Conservation (phyloP, 441 rosid genomes). For the Populus hybrid region DNA sequence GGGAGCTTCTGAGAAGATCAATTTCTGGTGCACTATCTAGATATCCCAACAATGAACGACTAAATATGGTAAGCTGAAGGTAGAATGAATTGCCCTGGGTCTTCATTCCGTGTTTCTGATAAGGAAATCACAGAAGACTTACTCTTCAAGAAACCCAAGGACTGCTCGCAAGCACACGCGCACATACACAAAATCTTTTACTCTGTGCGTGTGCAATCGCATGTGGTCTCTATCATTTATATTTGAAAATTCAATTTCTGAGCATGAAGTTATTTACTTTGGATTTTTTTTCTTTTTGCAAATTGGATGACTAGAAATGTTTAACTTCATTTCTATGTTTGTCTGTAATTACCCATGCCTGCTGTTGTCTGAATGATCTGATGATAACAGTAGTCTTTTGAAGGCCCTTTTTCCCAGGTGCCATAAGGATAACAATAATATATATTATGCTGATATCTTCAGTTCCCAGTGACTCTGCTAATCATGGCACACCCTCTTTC, state of each 20-base stretch:
- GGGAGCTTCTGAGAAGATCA: constrained; percentile 92
- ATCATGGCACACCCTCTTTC: neutral
- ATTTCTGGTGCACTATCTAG: constrained; percentile 73
- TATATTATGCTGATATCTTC: neutral
- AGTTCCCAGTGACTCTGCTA: neutral
- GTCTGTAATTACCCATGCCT: neutral
- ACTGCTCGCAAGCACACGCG: neutral
- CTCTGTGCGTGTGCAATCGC: neutral
- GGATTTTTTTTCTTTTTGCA: neutral
- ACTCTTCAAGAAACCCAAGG: neutral
- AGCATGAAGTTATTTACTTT: neutral
- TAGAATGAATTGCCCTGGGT: neutral
- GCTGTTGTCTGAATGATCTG: neutral
- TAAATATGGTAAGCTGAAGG: constrained; percentile 58
- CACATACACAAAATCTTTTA: neutral
- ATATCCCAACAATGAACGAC: constrained; percentile 79
- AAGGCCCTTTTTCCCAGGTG: neutral
- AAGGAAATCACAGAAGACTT: neutral
- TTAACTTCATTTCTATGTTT: neutral
- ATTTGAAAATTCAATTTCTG: neutral
- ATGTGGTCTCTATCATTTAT: neutral
- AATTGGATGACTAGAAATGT: neutral
- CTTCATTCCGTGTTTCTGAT: neutral
- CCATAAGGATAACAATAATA: neutral
- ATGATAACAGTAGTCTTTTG: neutral